Conservation (phyloP, 257 asterid species). For the Plantago elongata region DNA sequence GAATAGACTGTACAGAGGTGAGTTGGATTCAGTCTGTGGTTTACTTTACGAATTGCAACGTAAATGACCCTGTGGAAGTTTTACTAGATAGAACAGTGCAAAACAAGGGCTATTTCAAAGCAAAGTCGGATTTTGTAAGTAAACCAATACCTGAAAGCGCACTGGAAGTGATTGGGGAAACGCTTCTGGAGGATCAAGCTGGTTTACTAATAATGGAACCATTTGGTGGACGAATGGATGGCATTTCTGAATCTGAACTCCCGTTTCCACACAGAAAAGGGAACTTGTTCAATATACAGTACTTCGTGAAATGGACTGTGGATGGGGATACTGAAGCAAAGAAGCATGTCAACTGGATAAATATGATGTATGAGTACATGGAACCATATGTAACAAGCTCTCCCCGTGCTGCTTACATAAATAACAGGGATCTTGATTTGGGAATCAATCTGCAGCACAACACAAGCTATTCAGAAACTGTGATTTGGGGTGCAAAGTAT, state of each 20-base stretch:
- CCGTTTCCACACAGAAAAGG: conserved; percentile 66
- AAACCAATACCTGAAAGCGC: conserved; percentile 29
- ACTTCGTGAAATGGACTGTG: conserved; percentile 44
- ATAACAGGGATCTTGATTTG: conserved; percentile 58
- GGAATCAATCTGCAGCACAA: conserved; percentile 28
- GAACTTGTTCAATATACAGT: conserved; percentile 41
- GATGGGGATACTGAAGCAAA: conserved; percentile 14
- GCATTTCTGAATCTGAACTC: conserved; percentile 26
- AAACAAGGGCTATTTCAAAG: conserved; percentile 39
- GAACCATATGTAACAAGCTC: conserved; percentile 33
- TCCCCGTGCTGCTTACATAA: conserved; percentile 55
- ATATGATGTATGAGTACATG: conserved; percentile 37
- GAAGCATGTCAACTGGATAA: conserved; percentile 38
- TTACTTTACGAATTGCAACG: conserved; percentile 18
- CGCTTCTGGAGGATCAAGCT: conserved; percentile 20
- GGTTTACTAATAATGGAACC: conserved; percentile 48
- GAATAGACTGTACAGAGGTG: conserved; percentile 37
- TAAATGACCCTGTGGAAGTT: conserved; percentile 17
- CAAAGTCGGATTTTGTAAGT: conserved; percentile 45
- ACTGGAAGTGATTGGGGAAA: conserved; percentile 24
- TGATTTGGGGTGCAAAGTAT: conserved; percentile 49
- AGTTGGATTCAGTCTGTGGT: conserved; percentile 53
- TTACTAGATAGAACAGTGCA: conserved; percentile 25
- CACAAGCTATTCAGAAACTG: conserved; percentile 33
- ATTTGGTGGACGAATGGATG: conserved; percentile 50